Evolutionary conservation across 805 yeast species (phyloP).

Genomic region (Zygotorulaspora sp.): DNA sequence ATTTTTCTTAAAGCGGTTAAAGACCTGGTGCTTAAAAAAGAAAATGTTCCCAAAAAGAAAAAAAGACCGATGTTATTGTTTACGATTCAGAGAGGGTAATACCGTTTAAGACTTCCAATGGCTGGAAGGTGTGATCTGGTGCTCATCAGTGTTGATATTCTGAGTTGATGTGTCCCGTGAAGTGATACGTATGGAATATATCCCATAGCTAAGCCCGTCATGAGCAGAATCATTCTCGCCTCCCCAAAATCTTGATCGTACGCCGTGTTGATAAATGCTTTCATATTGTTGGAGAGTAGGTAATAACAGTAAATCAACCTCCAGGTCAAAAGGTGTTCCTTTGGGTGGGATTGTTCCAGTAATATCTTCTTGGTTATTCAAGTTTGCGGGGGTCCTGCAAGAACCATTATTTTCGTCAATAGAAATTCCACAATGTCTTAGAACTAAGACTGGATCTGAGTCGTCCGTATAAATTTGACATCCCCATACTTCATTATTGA

Average conservation of each 20-base stretch:
- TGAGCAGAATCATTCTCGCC: slow-evolving; percentile 41
- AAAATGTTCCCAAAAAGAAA: slow-evolving; percentile 1
- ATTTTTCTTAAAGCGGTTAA: no score
- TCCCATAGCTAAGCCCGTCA: slow-evolving; percentile 71
- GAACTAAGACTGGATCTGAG: slow-evolving; percentile 70
- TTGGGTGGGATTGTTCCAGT: slow-evolving; percentile 26
- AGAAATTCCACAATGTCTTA: slow-evolving; percentile 71
- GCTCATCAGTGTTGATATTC: slow-evolving; percentile 15
- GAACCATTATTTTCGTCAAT: slow-evolving; percentile 32
- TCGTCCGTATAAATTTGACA: slow-evolving; percentile 91
- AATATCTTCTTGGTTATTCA: slow-evolving; percentile 31
- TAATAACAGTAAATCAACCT: slow-evolving; percentile 43
- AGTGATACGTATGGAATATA: slow-evolving; percentile 41
- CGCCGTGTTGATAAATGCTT: slow-evolving; percentile 63
- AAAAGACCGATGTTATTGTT: no score
- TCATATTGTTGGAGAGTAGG: slow-evolving; percentile 64
- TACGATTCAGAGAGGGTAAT: no score
- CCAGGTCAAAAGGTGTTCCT: slow-evolving; percentile 29
- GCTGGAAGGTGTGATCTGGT: slow-evolving; percentile 2
- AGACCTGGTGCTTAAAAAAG: no score
- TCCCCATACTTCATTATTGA: slow-evolving; percentile 75
- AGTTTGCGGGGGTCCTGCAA: slow-evolving; percentile 41
- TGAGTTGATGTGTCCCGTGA: slow-evolving; percentile 24
- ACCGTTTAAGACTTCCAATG: no score
- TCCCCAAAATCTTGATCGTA: slow-evolving; percentile 73